These are phyloP conservation scores for Mucor mucedo DNA, from an alignment of 371 early-diverging fungal species.

Conservation along the genomic window DNA sequence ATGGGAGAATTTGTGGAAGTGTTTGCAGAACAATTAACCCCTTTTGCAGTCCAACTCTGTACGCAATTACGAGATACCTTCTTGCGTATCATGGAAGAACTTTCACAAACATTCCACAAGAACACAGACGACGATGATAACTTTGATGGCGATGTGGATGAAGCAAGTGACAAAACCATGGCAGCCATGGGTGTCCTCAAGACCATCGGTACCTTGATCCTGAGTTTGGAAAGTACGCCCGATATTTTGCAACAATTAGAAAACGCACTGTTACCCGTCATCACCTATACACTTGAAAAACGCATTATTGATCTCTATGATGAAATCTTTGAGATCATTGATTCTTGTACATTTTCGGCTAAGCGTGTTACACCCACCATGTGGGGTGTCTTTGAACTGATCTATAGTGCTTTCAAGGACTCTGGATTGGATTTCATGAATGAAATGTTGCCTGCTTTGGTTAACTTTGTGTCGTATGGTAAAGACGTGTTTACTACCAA, in stretches of 20 bases:
- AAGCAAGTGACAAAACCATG: conserved; percentile 82
- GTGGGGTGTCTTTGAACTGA: conserved; percentile 82
- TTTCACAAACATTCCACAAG: conserved; percentile 42
- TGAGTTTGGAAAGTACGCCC: conserved; percentile 72
- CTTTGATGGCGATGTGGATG: conserved; percentile 51
- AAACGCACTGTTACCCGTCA: conserved; percentile 70
- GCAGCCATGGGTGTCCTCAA: conserved; percentile 91
- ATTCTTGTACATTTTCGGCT: conserved; percentile 79
- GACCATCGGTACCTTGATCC: conserved; percentile 84
- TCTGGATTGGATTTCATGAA: conserved; percentile 81
- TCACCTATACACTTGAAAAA: conserved; percentile 75
- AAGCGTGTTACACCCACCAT: conserved; percentile 82
- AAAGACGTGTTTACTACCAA: conserved; percentile 67
- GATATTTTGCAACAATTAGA: conserved; percentile 73
- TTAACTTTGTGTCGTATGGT: conserved; percentile 88
- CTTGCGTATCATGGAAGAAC: conserved; percentile 78
- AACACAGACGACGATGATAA: conserved; percentile 44
- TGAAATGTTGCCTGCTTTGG: conserved; percentile 82
- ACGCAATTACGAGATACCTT: conserved; percentile 84
- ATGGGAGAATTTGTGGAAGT: conserved; percentile 89
- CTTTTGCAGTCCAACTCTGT: conserved; percentile 88
- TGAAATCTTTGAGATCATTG: conserved; percentile 87
- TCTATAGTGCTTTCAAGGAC: conserved; percentile 77
- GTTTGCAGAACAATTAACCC: conserved; percentile 87
- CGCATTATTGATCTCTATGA: conserved; percentile 80